These are phyloP conservation scores for Ophiobolus disseminans DNA, from an alignment of 2,329 filamentous ascomycete species.

Conservation along the genomic window DNA sequence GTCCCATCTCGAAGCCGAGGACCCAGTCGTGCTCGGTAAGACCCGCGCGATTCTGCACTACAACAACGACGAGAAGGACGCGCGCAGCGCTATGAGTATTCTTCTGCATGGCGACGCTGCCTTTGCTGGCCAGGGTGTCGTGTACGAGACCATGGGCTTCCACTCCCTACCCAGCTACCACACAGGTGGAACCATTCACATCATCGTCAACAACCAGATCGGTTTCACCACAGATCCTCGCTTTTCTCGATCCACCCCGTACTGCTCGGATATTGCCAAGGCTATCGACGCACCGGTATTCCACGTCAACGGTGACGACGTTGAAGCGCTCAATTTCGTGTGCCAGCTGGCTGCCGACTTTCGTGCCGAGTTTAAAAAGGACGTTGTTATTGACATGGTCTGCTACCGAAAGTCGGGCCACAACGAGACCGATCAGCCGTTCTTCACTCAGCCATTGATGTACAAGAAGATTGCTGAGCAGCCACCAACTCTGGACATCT, in stretches of 20 bases:
- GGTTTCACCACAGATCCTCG: slow-evolving; percentile 98
- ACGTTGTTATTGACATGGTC: slow-evolving; percentile 96
- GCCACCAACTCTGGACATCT: slow-evolving; percentile 84
- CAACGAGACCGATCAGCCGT: slow-evolving; percentile 99
- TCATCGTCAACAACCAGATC: slow-evolving; percentile 99
- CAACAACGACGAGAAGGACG: slow-evolving; percentile 93
- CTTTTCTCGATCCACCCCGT: slow-evolving; percentile 95
- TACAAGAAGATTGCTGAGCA: slow-evolving; percentile 96
- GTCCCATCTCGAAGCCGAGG: slow-evolving; percentile 96
- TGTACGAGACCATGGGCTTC: slow-evolving; percentile 99
- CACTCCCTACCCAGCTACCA: slow-evolving; percentile 95
- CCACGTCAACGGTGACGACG: slow-evolving; percentile 98
- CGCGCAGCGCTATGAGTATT: slow-evolving; percentile 91
- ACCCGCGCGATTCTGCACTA: slow-evolving; percentile 98
- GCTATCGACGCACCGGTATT: slow-evolving; percentile 98
- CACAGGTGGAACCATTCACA: slow-evolving; percentile 94
- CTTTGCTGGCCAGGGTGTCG: slow-evolving; percentile 93
- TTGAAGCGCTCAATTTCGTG: slow-evolving; percentile 97
- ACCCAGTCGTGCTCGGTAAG: slow-evolving; percentile 97
- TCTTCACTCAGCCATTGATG: slow-evolving; percentile 99
- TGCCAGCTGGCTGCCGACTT: slow-evolving; percentile 97
- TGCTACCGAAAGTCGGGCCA: slow-evolving; percentile 99
- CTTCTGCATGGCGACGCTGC: slow-evolving; percentile 96
- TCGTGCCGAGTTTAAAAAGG: slow-evolving; percentile 98
- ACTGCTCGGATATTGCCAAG: slow-evolving; percentile 99